Base-by-base conservation (phyloP, 164 flowering plant species). In the Liriodendron chinense region DNA sequence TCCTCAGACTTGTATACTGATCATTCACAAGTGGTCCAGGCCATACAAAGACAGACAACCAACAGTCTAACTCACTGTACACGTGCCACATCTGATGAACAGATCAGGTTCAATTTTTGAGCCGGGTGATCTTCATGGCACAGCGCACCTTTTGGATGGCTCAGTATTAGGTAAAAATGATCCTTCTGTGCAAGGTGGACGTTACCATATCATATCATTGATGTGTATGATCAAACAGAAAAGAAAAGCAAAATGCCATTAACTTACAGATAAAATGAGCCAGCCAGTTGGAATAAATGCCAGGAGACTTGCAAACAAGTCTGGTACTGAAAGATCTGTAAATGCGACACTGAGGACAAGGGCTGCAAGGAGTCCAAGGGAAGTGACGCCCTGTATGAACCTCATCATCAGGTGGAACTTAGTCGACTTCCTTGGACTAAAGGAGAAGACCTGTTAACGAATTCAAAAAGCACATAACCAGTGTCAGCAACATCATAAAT, bases 211-310 rank as follows among this genome's bases (percentile, higher is more conserved):
- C 43, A 34, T 34, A 34, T 34, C 5, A 34, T 34, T 34, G 43
- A 34, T 34, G 43, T 34, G 43, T 34, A 34, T 34, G 43, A 4
- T 2, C 43, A 34, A 34, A 34, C 43, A 34, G 43, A 34, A 34
- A 34, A 34, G 43, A 34, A 34, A 34, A 34, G 59, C 3, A 12
- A 12, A 53, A 53, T 12, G 59, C 59, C 24, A 22, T 71, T 3
- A 70, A 87, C 99, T 90, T 92, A 95, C 99, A 81, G 82, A 90
- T 34, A 96, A 66, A 71, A 96, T 85, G 72, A 76, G 76, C 99
- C 99, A 96, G 65, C 99, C 99, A 47, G 99, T 94, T 21, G 99
- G 90, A 76, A 96, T 82, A 80, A 91, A 94, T 56, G 93, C 98
- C 56, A 96, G 93, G 72, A 92, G 65, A 83, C 99, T 82, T 12